Conservation (phyloP, 2,329 filamentous ascomycete species). For the Trichoderma gracile region DNA sequence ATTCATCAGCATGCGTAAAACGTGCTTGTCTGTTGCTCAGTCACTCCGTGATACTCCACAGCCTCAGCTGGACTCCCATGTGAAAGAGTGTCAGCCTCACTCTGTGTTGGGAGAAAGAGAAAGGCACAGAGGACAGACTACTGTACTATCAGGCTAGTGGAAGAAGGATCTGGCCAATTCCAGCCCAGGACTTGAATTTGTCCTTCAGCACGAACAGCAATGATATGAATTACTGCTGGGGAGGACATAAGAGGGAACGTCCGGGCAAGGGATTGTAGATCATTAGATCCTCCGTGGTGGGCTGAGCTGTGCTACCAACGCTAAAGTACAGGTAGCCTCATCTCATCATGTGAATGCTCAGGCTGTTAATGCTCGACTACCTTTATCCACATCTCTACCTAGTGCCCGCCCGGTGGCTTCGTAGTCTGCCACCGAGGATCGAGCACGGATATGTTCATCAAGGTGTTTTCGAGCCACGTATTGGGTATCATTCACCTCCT, state of each 20-base stretch:
- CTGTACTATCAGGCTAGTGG: neutral
- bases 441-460: neutral
- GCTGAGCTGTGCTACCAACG: neutral
- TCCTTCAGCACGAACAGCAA: neutral
- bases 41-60: no score
- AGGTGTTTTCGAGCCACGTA: no score
- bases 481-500: no score
- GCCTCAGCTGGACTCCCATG: no score
- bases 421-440: neutral
- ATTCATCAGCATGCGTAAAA: neutral
- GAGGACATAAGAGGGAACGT: neutral
- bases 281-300: constrained; percentile 3
- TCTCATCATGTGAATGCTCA: constrained; percentile 9
- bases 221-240: neutral
- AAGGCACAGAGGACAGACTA: neutral
- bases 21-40: no score
- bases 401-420: neutral
- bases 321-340: neutral
- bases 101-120: neutral
- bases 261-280: constrained; percentile 15
- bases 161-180: constrained; percentile 13
- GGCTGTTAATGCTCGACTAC: neutral
- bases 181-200: neutral
- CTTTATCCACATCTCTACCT: neutral
- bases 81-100: no score